phyloP scores from a whole-genome alignment of 257 asterid genomes.

The Paraleonurus japonicus region DNA sequence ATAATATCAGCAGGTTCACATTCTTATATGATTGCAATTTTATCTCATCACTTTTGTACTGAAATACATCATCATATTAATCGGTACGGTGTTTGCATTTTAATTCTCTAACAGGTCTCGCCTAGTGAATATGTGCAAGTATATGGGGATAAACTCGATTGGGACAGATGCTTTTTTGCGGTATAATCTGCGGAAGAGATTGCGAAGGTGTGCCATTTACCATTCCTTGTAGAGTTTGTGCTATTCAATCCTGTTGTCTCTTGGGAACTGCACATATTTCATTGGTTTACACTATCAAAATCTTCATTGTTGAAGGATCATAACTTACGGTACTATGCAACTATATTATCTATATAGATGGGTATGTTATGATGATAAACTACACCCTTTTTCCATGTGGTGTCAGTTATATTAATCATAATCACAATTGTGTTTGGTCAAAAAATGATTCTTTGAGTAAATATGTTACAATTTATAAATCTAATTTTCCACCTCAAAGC shows the following conservation, averaged over 20 bases:
- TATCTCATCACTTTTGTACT: conserved; percentile 16
- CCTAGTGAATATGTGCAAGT: conserved; percentile 91
- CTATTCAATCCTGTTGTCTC: conserved; percentile 3
- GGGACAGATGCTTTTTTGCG: conserved; percentile 93
- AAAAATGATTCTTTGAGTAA: neutral
- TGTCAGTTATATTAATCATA: too few species aligned
- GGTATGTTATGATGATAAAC: neutral
- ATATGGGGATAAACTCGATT: conserved; percentile 80
- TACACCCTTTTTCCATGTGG: neutral
- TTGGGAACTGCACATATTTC: neutral
- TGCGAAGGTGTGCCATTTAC: conserved; percentile 56
- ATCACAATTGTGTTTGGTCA: neutral
- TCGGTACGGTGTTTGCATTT: neutral
- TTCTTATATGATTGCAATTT: conserved; percentile 6
- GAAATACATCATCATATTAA: conserved; percentile 12
- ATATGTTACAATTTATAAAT: neutral
- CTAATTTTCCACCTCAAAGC: neutral
- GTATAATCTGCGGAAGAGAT: conserved; percentile 75
- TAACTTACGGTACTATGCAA: conserved; percentile 2
- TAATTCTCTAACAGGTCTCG: conserved; percentile 64
- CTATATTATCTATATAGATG: conserved; percentile 9
- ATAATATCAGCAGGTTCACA: conserved; percentile 82
- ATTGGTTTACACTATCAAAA: neutral
- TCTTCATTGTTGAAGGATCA: neutral
- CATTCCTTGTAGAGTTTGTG: conserved; percentile 16